Conservation (phyloP, 495 filamentous ascomycete genomes). For the Xylaria cubensis region DNA sequence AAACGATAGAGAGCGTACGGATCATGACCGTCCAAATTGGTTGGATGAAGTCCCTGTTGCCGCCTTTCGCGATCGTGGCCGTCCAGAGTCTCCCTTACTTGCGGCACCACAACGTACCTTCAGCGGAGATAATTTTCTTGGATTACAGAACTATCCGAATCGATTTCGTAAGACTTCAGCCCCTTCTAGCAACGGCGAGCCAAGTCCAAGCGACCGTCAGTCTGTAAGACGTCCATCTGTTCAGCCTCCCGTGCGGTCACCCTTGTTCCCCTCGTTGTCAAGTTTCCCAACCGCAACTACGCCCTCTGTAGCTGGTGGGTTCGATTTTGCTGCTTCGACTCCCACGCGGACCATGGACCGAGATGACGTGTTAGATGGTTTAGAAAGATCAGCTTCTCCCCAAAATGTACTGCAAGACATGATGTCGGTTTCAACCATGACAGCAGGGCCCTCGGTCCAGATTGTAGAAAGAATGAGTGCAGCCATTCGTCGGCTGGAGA, state of each 20-base stretch:
- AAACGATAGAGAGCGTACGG: constrained; percentile 71
- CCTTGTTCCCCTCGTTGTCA: constrained; percentile 31
- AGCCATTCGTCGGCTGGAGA: constrained; percentile 87
- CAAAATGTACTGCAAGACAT: constrained; percentile 84
- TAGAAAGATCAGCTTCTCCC: constrained; percentile 66
- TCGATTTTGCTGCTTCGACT: constrained; percentile 39
- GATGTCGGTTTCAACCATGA: constrained; percentile 85
- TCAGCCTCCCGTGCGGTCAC: constrained; percentile 46
- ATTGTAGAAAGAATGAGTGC: constrained; percentile 96
- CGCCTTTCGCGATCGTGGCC: constrained; percentile 49
- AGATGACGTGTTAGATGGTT: constrained; percentile 70
- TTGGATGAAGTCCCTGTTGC: constrained; percentile 60
- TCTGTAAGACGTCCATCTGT: constrained; percentile 48
- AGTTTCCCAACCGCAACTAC: constrained; percentile 28
- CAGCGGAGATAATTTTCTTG: constrained; percentile 53
- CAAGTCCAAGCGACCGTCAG: constrained; percentile 39
- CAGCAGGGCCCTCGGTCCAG: constrained; percentile 91
- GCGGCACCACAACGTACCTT: constrained; percentile 51
- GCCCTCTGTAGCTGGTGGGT: constrained; percentile 33
- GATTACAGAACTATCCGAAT: constrained; percentile 48
- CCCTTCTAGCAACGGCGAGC: constrained; percentile 53
- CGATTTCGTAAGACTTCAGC: constrained; percentile 53
- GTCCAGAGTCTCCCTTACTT: constrained; percentile 55
- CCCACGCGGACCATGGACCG: constrained; percentile 69
- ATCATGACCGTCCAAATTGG: constrained; percentile 76